Percentiles rank a stretch among this genome's conserved stretches.
phyloP scores from a whole-genome alignment of 2,329 filamentous ascomycete genomes.

The Diaporthe ilicicola region DNA sequence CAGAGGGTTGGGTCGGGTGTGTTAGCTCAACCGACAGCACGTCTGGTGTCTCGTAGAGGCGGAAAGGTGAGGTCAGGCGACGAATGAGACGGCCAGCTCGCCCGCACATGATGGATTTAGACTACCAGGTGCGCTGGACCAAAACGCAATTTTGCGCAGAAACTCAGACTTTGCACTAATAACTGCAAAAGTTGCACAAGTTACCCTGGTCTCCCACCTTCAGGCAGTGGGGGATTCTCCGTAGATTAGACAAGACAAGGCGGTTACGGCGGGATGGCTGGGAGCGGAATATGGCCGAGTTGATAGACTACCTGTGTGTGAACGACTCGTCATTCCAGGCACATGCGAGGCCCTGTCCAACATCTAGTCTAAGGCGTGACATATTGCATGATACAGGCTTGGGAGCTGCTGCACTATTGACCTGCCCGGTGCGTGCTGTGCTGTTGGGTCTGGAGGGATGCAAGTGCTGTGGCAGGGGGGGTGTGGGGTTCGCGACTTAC shows the following conservation, averaged over 20 bases:
- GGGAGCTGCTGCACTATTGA: neutral
- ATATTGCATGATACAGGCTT: neutral
- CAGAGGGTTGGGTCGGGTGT: conserved; percentile 8
- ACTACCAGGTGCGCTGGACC: neutral
- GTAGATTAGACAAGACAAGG: neutral
- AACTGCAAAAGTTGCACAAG: too few relatives aligned
- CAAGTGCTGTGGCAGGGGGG: neutral
- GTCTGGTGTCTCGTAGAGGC: neutral
- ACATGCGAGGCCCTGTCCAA: neutral
- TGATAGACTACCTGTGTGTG: neutral
- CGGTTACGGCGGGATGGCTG: neutral
- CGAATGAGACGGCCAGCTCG: conserved; percentile 12
- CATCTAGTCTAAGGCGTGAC: neutral
- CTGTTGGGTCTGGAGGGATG: neutral
- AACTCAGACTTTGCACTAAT: too few relatives aligned
- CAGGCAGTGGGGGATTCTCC: neutral
- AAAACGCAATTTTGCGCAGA: too few relatives aligned
- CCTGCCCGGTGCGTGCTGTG: neutral
- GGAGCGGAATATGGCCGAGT: neutral
- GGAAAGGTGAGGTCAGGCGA: neutral
- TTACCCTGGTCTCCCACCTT: neutral
- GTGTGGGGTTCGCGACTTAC: neutral
- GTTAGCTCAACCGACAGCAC: neutral
- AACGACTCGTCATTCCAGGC: neutral
- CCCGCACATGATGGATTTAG: conserved; percentile 26